Evolutionary conservation across 2,329 filamentous ascomycete species (phyloP).

Genomic region (Sclerotinia sclerotiorum): DNA sequence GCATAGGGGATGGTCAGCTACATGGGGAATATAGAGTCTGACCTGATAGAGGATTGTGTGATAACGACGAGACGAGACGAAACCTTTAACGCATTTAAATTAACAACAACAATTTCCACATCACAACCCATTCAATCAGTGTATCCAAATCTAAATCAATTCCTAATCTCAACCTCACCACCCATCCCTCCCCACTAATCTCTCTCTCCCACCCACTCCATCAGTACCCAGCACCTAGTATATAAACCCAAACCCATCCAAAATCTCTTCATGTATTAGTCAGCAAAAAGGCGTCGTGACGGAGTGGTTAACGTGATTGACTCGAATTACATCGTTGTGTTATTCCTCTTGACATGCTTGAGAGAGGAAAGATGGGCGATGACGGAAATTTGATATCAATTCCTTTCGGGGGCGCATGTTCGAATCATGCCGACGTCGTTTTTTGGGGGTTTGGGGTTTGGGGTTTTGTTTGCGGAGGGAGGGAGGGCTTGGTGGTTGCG

Average conservation of each 20-base stretch:
- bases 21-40: not conserved
- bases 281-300: slow-evolving; percentile 7
- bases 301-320: slow-evolving; percentile 14
- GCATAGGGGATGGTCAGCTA: not conserved
- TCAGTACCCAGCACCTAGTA: not conserved
- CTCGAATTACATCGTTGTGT: not conserved
- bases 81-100: not conserved
- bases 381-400: not conserved
- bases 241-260: not conserved
- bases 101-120: not conserved
- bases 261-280: not conserved
- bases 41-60: not conserved
- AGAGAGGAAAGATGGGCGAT: rapidly evolving
- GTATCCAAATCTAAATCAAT: too few relatives aligned
- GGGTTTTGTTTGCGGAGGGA: not conserved
- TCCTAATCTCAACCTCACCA: not conserved
- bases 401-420: slow-evolving; percentile 1
- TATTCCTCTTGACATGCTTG: too few relatives aligned
- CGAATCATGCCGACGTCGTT: slow-evolving; percentile 8
- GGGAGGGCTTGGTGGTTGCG: too few relatives aligned
- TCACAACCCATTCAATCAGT: too few relatives aligned
- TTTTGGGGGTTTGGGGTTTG: not conserved
- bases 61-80: not conserved
- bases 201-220: not conserved
- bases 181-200: not conserved